Evolutionary conservation across 2,329 filamentous ascomycete genomes (phyloP).

Genomic region (Aspergillus awamori): DNA sequence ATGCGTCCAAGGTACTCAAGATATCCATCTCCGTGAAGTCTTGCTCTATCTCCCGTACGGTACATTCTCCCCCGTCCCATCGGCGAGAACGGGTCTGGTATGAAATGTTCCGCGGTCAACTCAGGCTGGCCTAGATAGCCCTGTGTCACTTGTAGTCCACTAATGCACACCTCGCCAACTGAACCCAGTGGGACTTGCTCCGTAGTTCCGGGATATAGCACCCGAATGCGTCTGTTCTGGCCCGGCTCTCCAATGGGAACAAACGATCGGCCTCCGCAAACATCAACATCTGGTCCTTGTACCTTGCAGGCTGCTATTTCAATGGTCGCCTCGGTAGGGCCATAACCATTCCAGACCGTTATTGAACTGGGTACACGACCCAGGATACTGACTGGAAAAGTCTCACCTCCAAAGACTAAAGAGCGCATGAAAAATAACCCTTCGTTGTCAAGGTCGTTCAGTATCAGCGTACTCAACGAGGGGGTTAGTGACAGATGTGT

Average conservation of each 20-base stretch:
- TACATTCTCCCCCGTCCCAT: slow-evolving; percentile 1
- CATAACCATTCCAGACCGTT: slow-evolving; percentile 11
- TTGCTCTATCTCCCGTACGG: slow-evolving; percentile 7
- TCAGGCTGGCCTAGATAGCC: slow-evolving; percentile 6
- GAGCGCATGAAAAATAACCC: not conserved
- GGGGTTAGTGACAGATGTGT: slow-evolving; percentile 13
- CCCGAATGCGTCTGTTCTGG: not conserved
- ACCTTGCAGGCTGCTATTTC: slow-evolving; percentile 2
- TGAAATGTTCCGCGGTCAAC: not conserved
- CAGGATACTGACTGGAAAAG: slow-evolving; percentile 3
- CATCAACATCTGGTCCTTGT: not conserved
- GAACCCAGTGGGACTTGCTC: slow-evolving; percentile 4
- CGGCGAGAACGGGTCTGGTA: not conserved
- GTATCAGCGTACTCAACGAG: slow-evolving; percentile 7
- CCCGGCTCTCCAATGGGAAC: slow-evolving; percentile 2
- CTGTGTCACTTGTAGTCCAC: slow-evolving; percentile 6
- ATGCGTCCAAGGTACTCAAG: slow-evolving; percentile 9
- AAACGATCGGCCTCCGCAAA: not conserved
- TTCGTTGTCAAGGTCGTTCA: not conserved
- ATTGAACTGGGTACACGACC: not conserved
- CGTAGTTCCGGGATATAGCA: slow-evolving; percentile 3
- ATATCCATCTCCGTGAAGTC: slow-evolving; percentile 1
- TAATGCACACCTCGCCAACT: slow-evolving; percentile 10
- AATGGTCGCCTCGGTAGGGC: slow-evolving; percentile 9
- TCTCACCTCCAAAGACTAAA: slow-evolving; percentile 12